phyloP scores from a whole-genome alignment of 2,329 filamentous ascomycete species.

The Helotiales sp. region DNA sequence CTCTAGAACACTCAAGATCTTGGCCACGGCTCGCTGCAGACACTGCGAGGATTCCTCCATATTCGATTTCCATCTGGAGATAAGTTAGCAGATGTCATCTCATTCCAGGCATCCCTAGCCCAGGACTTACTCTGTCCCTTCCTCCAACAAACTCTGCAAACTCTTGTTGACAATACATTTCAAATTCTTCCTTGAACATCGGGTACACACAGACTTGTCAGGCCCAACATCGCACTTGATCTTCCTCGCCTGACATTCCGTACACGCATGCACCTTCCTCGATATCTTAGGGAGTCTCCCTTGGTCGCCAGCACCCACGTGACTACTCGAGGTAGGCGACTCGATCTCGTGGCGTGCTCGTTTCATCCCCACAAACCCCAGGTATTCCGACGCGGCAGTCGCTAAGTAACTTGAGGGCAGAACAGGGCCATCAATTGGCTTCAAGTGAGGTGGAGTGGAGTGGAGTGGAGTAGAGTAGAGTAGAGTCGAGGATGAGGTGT shows the following conservation, averaged over 20 bases:
- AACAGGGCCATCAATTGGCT: not conserved
- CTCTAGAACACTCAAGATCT: conserved; percentile 50
- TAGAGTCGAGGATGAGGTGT: too few relatives aligned
- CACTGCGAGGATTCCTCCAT: conserved; percentile 47
- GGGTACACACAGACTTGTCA: conserved; percentile 52
- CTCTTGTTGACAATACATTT: conserved; percentile 60
- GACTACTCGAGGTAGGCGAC: conserved; percentile 6
- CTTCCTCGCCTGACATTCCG: conserved; percentile 58
- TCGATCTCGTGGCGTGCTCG: conserved; percentile 14
- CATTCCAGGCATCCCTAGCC: not conserved
- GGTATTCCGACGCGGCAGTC: not conserved
- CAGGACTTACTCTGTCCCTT: conserved; percentile 54
- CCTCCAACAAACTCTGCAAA: conserved; percentile 59
- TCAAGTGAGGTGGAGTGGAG: conserved; percentile 3
- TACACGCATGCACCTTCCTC: conserved; percentile 41
- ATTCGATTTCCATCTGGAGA: conserved; percentile 50
- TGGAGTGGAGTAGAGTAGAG: too few relatives aligned
- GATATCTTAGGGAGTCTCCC: conserved; percentile 36
- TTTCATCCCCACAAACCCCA: conserved; percentile 20
- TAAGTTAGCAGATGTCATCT: not conserved
- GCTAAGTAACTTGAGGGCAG: not conserved
- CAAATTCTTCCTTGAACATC: conserved; percentile 55
- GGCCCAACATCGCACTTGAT: conserved; percentile 52
- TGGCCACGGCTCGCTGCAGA: conserved; percentile 51
- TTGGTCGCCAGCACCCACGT: not conserved